These are phyloP conservation scores for Haemoproteus tartakovskyi DNA, from an alignment of 169 alveolate species.

Conservation along the genomic window DNA sequence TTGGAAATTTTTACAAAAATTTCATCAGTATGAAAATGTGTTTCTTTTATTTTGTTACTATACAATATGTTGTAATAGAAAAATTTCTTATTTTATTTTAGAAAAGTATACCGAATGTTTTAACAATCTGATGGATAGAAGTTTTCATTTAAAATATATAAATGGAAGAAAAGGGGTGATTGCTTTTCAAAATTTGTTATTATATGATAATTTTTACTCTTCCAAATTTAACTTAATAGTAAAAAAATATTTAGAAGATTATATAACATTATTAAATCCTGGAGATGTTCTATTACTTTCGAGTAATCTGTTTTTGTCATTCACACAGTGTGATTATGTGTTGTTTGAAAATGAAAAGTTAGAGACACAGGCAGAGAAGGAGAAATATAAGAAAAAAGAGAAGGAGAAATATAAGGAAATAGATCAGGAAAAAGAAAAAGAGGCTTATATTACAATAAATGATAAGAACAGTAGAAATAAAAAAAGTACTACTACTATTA, in stretches of 20 bases:
- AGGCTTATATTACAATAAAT: background rate
- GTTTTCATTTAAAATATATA: background rate
- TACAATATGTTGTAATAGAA: background rate
- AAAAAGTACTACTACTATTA: no score
- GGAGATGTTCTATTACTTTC: background rate
- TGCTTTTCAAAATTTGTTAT: constrained; percentile 4
- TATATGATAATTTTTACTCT: constrained; percentile 3
- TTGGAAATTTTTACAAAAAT: constrained; percentile 4
- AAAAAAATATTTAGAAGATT: constrained; percentile 21
- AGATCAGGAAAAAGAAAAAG: background rate
- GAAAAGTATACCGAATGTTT: constrained; percentile 2
- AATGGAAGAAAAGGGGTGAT: constrained; percentile 3
- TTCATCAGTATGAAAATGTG: no score
- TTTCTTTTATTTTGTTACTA: constrained; percentile 6
- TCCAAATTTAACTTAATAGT: background rate
- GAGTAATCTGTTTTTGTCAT: constrained; percentile 13
- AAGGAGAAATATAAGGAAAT: background rate
- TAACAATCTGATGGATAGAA: background rate
- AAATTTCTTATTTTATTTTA: background rate
- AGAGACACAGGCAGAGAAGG: background rate
- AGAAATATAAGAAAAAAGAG: background rate
- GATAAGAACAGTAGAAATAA: no score
- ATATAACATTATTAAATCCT: background rate
- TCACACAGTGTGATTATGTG: constrained; percentile 2
- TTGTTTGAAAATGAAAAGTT: background rate